Percentiles rank a stretch among this genome's conserved stretches.
Evolutionary conservation across 345 rosid genomes (phyloP).

Genomic region (Eucalyptus sp.): DNA sequence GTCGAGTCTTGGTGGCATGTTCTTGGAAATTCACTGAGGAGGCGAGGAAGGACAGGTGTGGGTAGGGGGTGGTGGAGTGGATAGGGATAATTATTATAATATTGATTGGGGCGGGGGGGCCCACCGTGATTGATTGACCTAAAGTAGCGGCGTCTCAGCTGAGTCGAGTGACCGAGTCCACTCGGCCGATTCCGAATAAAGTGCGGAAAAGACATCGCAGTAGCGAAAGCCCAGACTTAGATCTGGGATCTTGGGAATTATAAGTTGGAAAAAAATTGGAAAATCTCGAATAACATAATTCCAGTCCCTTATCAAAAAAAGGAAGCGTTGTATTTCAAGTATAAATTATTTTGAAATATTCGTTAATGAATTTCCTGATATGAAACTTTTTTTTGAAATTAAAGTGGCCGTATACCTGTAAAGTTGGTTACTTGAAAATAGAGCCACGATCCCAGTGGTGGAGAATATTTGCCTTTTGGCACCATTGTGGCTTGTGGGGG

Average conservation of each 20-base stretch:
- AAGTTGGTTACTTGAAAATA: not conserved
- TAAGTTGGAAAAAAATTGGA: not conserved
- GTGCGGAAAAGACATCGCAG: accelerated
- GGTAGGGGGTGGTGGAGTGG: not conserved
- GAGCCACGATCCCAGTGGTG: not conserved
- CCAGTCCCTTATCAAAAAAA: too few relatives aligned
- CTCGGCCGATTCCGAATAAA: not conserved
- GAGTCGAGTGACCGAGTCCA: not conserved
- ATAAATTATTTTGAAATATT: not conserved
- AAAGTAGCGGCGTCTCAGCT: not conserved
- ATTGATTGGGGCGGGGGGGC: not conserved
- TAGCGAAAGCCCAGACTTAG: accelerated
- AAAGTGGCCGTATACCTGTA: not conserved
- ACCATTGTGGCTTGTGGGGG: not conserved
- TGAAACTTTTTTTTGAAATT: not conserved
- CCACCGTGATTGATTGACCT: not conserved
- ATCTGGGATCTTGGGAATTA: not conserved
- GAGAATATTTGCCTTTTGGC: not conserved
- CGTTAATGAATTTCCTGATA: not conserved
- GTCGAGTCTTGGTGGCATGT: not conserved
- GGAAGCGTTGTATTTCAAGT: too few relatives aligned
- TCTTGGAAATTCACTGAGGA: not conserved
- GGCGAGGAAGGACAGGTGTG: not conserved
- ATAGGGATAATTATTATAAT: not conserved
- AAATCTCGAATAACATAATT: not conserved